Evolutionary conservation across 306 rosid species (phyloP).

Genomic region (Luffa acutangula): DNA sequence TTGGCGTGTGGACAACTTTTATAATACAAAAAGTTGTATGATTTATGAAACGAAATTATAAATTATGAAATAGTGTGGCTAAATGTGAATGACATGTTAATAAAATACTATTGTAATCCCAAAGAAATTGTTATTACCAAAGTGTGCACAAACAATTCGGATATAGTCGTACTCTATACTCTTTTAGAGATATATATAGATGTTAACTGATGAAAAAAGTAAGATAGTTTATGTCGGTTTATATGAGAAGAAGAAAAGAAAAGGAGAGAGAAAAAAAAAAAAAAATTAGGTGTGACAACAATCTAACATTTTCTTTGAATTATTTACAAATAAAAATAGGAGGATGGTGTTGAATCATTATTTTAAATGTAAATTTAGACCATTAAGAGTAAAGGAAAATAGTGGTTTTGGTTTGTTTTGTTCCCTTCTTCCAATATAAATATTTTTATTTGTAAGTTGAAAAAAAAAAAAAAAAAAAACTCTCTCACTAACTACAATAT

Average conservation of each 20-base stretch:
- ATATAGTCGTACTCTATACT: background rate
- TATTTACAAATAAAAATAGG: conserved; percentile 10
- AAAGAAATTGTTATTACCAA: background rate
- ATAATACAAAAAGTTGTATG: no score
- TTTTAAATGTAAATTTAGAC: background rate
- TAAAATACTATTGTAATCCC: background rate
- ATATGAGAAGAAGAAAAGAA: no score
- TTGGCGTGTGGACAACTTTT: no score
- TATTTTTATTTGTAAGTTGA: no score
- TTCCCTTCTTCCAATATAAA: background rate
- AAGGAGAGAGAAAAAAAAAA: no score
- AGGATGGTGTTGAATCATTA: conserved; percentile 27
- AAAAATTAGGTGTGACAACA: conserved; percentile 43
- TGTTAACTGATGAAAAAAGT: conserved; percentile 5
- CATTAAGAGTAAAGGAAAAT: background rate
- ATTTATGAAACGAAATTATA: background rate
- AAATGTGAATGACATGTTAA: background rate
- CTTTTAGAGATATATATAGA: background rate
- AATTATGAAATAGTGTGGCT: background rate
- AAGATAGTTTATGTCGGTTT: conserved; percentile 32
- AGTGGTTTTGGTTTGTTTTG: background rate
- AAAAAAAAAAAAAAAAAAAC: no score
- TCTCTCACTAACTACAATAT: no score
- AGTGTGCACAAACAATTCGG: background rate
- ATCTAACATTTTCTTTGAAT: conserved; percentile 8